Conservation (phyloP, 495 filamentous ascomycete species). For the Neurospora sp. region DNA sequence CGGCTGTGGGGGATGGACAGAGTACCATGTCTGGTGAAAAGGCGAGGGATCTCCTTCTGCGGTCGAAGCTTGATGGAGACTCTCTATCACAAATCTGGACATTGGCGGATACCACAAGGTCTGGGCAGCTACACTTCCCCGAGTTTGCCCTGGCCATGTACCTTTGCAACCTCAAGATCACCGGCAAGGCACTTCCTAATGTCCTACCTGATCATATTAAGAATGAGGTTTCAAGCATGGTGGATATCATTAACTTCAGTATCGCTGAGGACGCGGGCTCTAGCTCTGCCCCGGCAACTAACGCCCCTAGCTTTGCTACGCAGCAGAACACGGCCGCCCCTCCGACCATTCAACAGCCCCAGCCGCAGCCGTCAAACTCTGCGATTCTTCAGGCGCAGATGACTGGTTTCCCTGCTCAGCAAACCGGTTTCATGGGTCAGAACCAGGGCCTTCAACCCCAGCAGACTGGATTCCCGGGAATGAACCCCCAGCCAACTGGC, state of each 20-base stretch:
- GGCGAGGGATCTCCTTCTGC: slow-evolving; percentile 75
- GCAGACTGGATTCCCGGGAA: slow-evolving; percentile 41
- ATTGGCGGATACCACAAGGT: slow-evolving; percentile 93
- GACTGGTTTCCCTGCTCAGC: slow-evolving; percentile 59
- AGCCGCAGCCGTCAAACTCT: slow-evolving; percentile 68
- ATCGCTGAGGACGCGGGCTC: slow-evolving; percentile 60
- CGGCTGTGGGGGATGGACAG: slow-evolving; percentile 73
- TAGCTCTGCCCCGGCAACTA: slow-evolving; percentile 42
- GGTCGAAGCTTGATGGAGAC: slow-evolving; percentile 75
- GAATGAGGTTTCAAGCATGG: slow-evolving; percentile 99
- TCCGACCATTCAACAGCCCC: slow-evolving; percentile 76
- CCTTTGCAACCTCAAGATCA: slow-evolving; percentile 86
- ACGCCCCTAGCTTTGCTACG: slow-evolving; percentile 68
- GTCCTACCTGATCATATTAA: slow-evolving; percentile 71
- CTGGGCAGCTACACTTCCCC: slow-evolving; percentile 91
- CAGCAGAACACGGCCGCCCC: slow-evolving; percentile 54
- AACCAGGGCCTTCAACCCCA: slow-evolving; percentile 46
- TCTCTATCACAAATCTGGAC: slow-evolving; percentile 86
- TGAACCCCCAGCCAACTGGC: slow-evolving; percentile 47
- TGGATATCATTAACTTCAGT: slow-evolving; percentile 97
- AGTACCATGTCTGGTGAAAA: slow-evolving; percentile 88
- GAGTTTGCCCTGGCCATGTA: slow-evolving; percentile 99
- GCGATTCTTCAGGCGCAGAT: slow-evolving; percentile 67
- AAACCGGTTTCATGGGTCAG: slow-evolving; percentile 34
- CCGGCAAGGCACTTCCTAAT: slow-evolving; percentile 69